Evolutionary conservation across 2,329 filamentous ascomycete species (phyloP).

Genomic region (Gnomoniopsis sp.): DNA sequence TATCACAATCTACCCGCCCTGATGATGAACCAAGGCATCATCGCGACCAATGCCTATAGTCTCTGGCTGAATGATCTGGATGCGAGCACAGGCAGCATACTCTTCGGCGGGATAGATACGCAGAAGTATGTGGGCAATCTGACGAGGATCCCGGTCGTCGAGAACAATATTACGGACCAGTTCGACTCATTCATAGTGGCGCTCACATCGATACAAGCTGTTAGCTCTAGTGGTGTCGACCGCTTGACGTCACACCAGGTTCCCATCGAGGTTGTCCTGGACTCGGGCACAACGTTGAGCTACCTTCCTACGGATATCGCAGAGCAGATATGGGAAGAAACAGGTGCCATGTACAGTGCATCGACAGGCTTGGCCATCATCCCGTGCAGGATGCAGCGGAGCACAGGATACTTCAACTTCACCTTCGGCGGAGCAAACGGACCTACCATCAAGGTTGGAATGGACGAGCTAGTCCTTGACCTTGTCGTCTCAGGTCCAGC

Average conservation of each 20-base stretch:
- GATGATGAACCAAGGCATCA: conserved; percentile 60
- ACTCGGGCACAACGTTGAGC: conserved; percentile 71
- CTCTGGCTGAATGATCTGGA: conserved; percentile 62
- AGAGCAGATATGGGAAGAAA: conserved; percentile 49
- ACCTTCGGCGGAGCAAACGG: conserved; percentile 47
- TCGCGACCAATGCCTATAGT: conserved; percentile 67
- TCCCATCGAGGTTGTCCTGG: conserved; percentile 62
- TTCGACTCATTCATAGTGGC: conserved; percentile 47
- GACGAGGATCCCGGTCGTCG: conserved; percentile 56
- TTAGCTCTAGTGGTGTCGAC: conserved; percentile 48
- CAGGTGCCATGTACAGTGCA: conserved; percentile 45
- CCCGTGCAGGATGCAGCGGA: conserved; percentile 45
- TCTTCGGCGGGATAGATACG: conserved; percentile 80
- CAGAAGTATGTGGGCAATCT: conserved; percentile 67
- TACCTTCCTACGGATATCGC: conserved; percentile 65
- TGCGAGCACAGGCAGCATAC: conserved; percentile 64
- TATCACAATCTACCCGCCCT: conserved; percentile 62
- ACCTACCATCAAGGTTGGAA: conserved; percentile 47
- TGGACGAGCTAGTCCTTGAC: conserved; percentile 55
- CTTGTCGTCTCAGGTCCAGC: conserved; percentile 31
- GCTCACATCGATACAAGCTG: conserved; percentile 44
- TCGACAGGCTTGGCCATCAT: conserved; percentile 40
- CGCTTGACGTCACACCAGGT: conserved; percentile 37
- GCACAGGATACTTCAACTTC: conserved; percentile 50
- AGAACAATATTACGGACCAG: conserved; percentile 32